Percentiles rank a stretch among this genome's conserved stretches.
Conservation (phyloP, 345 rosid genomes). For the Arabis alpina region DNA sequence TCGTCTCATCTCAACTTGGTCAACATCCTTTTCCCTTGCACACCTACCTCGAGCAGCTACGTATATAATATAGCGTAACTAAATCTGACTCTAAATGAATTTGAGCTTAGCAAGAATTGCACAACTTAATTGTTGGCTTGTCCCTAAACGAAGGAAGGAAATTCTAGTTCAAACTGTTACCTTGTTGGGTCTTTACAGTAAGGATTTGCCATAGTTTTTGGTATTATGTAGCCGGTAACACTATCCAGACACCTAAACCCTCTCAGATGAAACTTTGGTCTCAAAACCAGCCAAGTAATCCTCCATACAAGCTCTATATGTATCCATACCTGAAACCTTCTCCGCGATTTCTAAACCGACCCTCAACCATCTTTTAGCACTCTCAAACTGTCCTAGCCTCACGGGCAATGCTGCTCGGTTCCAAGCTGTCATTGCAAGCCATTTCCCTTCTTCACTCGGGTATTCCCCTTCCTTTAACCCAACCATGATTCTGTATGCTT, state of each 20-base stretch:
- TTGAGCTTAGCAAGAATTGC: no score
- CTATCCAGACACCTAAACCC: slow-evolving; percentile 6
- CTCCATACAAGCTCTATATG: slow-evolving; percentile 80
- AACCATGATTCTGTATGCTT: slow-evolving; percentile 84
- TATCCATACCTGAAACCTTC: slow-evolving; percentile 75
- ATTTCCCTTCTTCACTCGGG: slow-evolving; percentile 88
- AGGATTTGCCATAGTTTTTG: slow-evolving; percentile 1
- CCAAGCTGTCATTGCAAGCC: slow-evolving; percentile 98
- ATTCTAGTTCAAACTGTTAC: background rate
- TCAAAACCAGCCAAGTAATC: slow-evolving; percentile 62
- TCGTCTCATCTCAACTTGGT: slow-evolving; percentile 17
- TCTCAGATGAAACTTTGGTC: slow-evolving; percentile 46
- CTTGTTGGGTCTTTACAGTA: slow-evolving; percentile 3
- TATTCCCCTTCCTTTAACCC: slow-evolving; percentile 89
- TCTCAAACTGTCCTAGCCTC: slow-evolving; percentile 66
- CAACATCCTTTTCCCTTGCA: background rate
- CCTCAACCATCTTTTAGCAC: slow-evolving; percentile 78
- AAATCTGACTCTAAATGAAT: no score
- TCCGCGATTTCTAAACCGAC: slow-evolving; percentile 69
- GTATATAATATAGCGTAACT: no score
- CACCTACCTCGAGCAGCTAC: no score
- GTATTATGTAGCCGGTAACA: slow-evolving; percentile 2
- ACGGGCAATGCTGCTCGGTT: slow-evolving; percentile 82
- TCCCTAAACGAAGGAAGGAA: no score
- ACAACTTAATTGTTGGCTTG: no score